phyloP scores from a whole-genome alignment of 768 basidiomycete genomes.

The Leccinum sublutescens region DNA sequence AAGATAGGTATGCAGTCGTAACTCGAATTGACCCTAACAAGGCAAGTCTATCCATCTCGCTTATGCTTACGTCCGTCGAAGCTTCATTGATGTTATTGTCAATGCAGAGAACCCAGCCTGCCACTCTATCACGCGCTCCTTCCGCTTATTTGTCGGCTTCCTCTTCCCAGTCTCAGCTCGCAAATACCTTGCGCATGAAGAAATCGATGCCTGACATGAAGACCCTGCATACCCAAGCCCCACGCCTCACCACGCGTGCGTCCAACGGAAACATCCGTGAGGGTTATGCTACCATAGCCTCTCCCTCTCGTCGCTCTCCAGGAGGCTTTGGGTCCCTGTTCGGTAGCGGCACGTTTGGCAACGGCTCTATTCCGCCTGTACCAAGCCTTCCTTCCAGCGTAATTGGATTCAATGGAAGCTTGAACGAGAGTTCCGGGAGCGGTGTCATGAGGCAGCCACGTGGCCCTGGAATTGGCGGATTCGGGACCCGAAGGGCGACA shows the following conservation, averaged over 20 bases:
- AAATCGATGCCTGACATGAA: constrained; percentile 99
- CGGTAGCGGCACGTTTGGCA: constrained; percentile 39
- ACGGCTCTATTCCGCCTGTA: constrained; percentile 62
- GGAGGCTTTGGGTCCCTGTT: constrained; percentile 72
- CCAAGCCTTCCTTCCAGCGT: constrained; percentile 69
- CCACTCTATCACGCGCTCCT: constrained; percentile 75
- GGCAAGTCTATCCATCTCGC: constrained; percentile 45
- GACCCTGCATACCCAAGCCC: constrained; percentile 75
- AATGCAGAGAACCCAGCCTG: constrained; percentile 43
- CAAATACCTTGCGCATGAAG: constrained; percentile 75
- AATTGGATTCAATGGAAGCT: constrained; percentile 44
- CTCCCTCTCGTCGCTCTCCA: constrained; percentile 75
- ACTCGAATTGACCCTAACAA: constrained; percentile 84
- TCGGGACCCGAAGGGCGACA: constrained; percentile 52
- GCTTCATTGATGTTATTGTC: constrained; percentile 13
- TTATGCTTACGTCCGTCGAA: constrained; percentile 17
- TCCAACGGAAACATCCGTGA: constrained; percentile 88
- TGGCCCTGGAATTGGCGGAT: constrained; percentile 77
- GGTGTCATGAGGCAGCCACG: constrained; percentile 84
- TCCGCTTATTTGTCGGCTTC: constrained; percentile 73
- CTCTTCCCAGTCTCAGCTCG: constrained; percentile 41
- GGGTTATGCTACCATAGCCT: constrained; percentile 84
- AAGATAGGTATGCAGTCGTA: constrained; percentile 91
- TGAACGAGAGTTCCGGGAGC: constrained; percentile 34
- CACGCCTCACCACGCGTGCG: constrained; percentile 73